Evolutionary conservation across 1,139 yeast species (phyloP).

Genomic region (Lodderomyces theae): DNA sequence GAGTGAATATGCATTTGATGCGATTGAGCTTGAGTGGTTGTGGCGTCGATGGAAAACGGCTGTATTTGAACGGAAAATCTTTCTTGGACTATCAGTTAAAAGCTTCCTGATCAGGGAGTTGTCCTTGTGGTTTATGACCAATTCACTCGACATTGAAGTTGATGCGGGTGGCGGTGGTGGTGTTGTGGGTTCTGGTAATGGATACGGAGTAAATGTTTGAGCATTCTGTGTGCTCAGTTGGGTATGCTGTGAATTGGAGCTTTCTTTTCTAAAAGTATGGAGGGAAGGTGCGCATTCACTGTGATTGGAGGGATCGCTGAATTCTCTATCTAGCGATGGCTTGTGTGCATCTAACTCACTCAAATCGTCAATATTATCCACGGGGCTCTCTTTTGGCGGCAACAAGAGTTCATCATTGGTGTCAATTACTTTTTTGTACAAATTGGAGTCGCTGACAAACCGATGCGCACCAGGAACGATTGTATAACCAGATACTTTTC

Average conservation of each 20-base stretch:
- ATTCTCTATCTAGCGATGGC: conserved; percentile 27
- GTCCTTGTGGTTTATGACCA: conserved; percentile 2
- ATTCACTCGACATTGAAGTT: conserved; percentile 10
- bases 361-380: conserved; percentile 28
- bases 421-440: not conserved
- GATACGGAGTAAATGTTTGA: not conserved
- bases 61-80: conserved; percentile 20
- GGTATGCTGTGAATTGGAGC: conserved; percentile 4
- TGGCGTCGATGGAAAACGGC: conserved; percentile 14
- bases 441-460: conserved; percentile 13
- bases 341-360: conserved; percentile 20
- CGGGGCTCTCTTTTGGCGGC: conserved; percentile 14
- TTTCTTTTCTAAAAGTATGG: conserved; percentile 8
- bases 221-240: conserved; percentile 1
- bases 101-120: conserved; percentile 36
- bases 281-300: conserved; percentile 8
- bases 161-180: conserved; percentile 17
- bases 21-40: conserved; percentile 28
- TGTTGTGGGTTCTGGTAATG: conserved; percentile 10
- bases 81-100: conserved; percentile 35
- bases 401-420: not conserved
- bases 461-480: conserved; percentile 16
- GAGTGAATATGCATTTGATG: conserved; percentile 31
- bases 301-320: conserved; percentile 11
- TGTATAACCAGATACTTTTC: conserved; percentile 9